Base-by-base conservation (phyloP, 176 grass and related monocot species). In the Zoysia pacifica region DNA sequence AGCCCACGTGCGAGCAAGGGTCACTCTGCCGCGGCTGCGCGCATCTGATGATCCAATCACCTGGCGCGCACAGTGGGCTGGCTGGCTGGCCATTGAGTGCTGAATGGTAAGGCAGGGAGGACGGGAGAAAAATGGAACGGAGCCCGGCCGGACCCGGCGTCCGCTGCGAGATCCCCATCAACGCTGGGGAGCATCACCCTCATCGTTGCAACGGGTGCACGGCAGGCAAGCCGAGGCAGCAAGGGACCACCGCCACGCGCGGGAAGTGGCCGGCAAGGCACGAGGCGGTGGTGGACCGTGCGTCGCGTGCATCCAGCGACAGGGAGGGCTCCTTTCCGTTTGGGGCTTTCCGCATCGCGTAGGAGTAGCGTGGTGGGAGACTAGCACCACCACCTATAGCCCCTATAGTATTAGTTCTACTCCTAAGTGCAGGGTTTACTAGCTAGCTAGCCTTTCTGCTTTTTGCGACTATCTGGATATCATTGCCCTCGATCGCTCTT, bases 201-300 rank as follows among this genome's bases (percentile, higher is more conserved):
- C 73, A 76, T 74, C 1, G 19, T 76, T 76, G 70, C 48, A 50
- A 28, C 28, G 28, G 28, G 20, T 10, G 28, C 35, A 63, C 61
- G 35, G 28, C 61, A 63, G 11, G 9, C 3, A 55, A 15, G 50
- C 3, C 50, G 14, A 52, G 50, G 4, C 28, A 28, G 28, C 28
- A 7, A 50, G 56, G 56, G 18, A 20, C 38, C 54, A 42, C 46
- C 47, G 11, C 49, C 49, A 51, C 14, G 37, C 5, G 3, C 37
- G 51, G 42, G 65, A 1, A 79, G 77, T 79, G 77, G 64, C 64
- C 64, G 63, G 76, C 65, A 58, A 51, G 11, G 39, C 49, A 79
- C 63, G 64, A 54, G 49, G 1, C 18, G 60, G n/a, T 65, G 45
- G 60, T 11, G 48, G 48, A 49, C 48, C 16, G 14, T 56, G 53